Evolutionary conservation across 495 filamentous ascomycete species (phyloP).

Genomic region (Ascobolus immersus): DNA sequence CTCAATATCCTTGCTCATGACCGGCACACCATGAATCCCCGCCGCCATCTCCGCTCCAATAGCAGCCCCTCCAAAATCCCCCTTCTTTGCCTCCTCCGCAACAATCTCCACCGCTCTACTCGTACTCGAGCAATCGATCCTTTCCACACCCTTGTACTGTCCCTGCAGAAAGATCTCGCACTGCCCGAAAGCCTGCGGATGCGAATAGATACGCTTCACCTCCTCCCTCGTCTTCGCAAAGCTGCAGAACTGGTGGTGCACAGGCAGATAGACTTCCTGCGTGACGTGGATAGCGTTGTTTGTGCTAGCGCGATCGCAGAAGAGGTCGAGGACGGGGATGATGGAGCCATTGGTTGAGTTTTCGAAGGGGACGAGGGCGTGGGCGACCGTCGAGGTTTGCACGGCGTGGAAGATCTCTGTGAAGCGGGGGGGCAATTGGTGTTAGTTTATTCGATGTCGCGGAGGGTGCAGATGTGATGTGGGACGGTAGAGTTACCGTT

Average conservation of each 20-base stretch:
- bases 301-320: conserved; percentile 39
- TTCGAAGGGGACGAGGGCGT: conserved; percentile 81
- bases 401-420: conserved; percentile 43
- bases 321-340: conserved; percentile 60
- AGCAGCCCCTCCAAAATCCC: conserved; percentile 45
- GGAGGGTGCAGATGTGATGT: background rate
- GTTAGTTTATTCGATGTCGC: background rate
- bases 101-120: conserved; percentile 58
- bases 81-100: conserved; percentile 25
- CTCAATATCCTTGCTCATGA: conserved; percentile 54
- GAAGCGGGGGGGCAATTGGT: background rate
- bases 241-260: conserved; percentile 63
- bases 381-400: conserved; percentile 32
- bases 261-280: conserved; percentile 56
- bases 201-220: conserved; percentile 47
- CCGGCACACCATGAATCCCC: conserved; percentile 32
- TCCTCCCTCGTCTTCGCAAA: conserved; percentile 22
- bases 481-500: background rate
- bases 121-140: conserved; percentile 67
- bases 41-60: conserved; percentile 54
- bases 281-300: conserved; percentile 46
- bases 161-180: conserved; percentile 46
- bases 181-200: conserved; percentile 87
- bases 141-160: conserved; percentile 42
- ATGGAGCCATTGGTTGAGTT: conserved; percentile 88